These are phyloP conservation scores for Striga hermonthica DNA, from an alignment of 305 asterid species.

Conservation along the genomic window DNA sequence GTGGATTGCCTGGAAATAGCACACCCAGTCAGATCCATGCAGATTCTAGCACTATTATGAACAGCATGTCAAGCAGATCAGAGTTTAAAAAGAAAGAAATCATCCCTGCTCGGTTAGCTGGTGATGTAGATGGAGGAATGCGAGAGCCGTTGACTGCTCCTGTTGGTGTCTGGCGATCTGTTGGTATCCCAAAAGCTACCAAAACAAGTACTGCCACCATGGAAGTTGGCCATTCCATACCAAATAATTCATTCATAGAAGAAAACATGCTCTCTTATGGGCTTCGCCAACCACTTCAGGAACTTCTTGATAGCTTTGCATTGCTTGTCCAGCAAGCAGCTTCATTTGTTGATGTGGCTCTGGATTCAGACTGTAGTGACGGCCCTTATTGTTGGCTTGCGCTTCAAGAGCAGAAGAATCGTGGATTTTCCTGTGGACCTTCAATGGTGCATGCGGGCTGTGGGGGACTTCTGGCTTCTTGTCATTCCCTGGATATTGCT, in stretches of 20 bases:
- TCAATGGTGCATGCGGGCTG: slow-evolving; percentile 99
- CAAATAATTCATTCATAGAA: slow-evolving; percentile 82
- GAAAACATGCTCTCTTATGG: slow-evolving; percentile 94
- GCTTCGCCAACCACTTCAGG: slow-evolving; percentile 91
- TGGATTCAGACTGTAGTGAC: slow-evolving; percentile 96
- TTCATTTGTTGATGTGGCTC: slow-evolving; percentile 91
- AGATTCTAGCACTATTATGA: slow-evolving; percentile 65
- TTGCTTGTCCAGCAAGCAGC: slow-evolving; percentile 98
- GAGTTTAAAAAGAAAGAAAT: slow-evolving; percentile 85
- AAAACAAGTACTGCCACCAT: slow-evolving; percentile 60
- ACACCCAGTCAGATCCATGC: slow-evolving; percentile 51
- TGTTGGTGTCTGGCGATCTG: slow-evolving; percentile 98
- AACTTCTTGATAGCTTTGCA: slow-evolving; percentile 90
- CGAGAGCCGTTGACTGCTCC: slow-evolving; percentile 76
- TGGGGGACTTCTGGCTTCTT: slow-evolving; percentile 94
- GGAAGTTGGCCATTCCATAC: slow-evolving; percentile 65
- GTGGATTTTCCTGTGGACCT: slow-evolving; percentile 98
- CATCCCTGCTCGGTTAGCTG: slow-evolving; percentile 89
- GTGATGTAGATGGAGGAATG: slow-evolving; percentile 83
- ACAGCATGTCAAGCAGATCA: slow-evolving; percentile 58
- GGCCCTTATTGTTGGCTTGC: slow-evolving; percentile 99
- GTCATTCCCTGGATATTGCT: slow-evolving; percentile 94
- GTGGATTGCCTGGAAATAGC: slow-evolving; percentile 60
- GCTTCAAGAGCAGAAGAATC: slow-evolving; percentile 96
- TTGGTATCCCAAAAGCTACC: slow-evolving; percentile 67